Percentiles rank a stretch among this genome's conserved stretches.
These are phyloP conservation scores for Sugiyamaella valdiviana DNA, from an alignment of 805 yeast genomes.

Conservation along the genomic window DNA sequence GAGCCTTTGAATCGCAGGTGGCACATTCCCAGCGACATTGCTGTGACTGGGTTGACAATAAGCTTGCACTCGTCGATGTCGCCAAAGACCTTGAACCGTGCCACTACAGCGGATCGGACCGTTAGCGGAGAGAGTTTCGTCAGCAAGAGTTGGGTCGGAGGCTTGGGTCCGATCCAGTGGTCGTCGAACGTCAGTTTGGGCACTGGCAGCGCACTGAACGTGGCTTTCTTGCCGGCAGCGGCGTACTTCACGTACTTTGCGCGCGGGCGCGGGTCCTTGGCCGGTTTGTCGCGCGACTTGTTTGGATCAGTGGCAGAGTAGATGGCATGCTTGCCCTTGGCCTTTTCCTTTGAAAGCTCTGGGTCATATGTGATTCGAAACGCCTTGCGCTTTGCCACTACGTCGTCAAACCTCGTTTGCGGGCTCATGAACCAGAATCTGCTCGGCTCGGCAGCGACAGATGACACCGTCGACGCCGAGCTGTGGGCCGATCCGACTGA, in stretches of 20 bases:
- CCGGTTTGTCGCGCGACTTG: constrained; percentile 2
- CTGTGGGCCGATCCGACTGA: not conserved
- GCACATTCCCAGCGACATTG: constrained; percentile 72
- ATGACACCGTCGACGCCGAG: not conserved
- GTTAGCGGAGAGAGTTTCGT: constrained; percentile 50
- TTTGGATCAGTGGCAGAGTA: constrained; percentile 17
- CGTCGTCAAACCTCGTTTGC: not conserved
- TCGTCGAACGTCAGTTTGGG: constrained; percentile 51
- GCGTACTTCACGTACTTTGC: constrained; percentile 17
- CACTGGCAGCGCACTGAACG: constrained; percentile 18
- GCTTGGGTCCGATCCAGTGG: constrained; percentile 69
- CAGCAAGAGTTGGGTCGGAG: constrained; percentile 60
- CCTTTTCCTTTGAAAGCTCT: constrained; percentile 40
- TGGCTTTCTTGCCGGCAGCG: constrained; percentile 21
- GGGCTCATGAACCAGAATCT: not conserved
- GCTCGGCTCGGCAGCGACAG: not conserved
- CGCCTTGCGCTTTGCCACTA: constrained; percentile 16
- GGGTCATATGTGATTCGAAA: constrained; percentile 47
- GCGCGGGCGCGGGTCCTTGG: constrained; percentile 9
- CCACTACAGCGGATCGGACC: constrained; percentile 12
- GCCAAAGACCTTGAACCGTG: constrained; percentile 52
- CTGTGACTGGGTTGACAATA: constrained; percentile 65
- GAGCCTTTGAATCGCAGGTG: constrained; percentile 53
- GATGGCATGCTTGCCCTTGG: constrained; percentile 34
- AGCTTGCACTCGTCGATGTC: constrained; percentile 52